phyloP scores from a whole-genome alignment of 1,284 basidiomycete genomes.

The Ustilago hordei region DNA sequence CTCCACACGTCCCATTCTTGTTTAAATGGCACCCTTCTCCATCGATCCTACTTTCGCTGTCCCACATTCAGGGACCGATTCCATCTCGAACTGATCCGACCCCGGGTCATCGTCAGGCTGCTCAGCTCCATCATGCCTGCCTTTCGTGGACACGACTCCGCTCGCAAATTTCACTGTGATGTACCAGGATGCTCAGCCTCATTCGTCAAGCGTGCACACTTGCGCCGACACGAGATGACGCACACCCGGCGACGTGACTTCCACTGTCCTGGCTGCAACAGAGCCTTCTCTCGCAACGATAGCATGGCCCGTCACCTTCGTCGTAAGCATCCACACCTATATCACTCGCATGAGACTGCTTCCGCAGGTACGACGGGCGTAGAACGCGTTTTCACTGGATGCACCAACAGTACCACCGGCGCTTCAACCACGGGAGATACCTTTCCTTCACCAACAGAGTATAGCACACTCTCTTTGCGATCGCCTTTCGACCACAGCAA shows the following conservation, averaged over 20 bases:
- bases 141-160: slow-evolving; percentile 35
- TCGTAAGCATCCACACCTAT: slow-evolving; percentile 46
- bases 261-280: slow-evolving; percentile 34
- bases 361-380: neutral
- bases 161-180: slow-evolving; percentile 42
- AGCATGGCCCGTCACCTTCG: slow-evolving; percentile 47
- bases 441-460: slow-evolving; percentile 12
- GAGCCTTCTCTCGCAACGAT: slow-evolving; percentile 47
- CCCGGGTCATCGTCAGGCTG: neutral
- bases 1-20: neutral
- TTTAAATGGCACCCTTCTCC: slow-evolving; percentile 12
- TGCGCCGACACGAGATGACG: slow-evolving; percentile 51
- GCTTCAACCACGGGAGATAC: slow-evolving; percentile 4
- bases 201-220: slow-evolving; percentile 47
- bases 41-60: slow-evolving; percentile 5
- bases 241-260: slow-evolving; percentile 46
- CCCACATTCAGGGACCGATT: slow-evolving; percentile 16
- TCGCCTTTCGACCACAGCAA: slow-evolving; percentile 23
- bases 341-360: slow-evolving; percentile 20
- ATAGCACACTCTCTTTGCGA: slow-evolving; percentile 19
- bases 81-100: neutral
- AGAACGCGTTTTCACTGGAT: slow-evolving; percentile 20
- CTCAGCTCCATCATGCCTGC: slow-evolving; percentile 25
- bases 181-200: slow-evolving; percentile 44
- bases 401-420: neutral